Evolutionary conservation across 2,329 filamentous ascomycete genomes (phyloP).

Genomic region (Graphiopsis chlorocephala): DNA sequence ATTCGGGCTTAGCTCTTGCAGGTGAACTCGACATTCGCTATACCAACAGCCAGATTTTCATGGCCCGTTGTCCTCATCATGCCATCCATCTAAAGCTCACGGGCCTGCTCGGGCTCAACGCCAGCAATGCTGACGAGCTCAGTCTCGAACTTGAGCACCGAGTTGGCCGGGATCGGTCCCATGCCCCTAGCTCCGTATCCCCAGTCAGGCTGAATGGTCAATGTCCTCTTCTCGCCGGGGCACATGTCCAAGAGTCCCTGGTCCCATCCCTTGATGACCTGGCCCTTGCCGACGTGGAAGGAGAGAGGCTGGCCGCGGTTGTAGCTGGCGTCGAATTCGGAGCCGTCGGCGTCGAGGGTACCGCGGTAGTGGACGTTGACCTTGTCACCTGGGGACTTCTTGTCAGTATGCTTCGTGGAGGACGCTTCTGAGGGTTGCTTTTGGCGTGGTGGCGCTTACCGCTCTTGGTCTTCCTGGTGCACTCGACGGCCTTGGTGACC

Average conservation of each 20-base stretch:
- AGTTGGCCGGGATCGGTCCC: constrained; percentile 72
- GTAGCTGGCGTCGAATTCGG: constrained; percentile 81
- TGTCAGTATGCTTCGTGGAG: constrained; percentile 11
- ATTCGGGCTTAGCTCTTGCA: not conserved
- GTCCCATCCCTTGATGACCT: constrained; percentile 95
- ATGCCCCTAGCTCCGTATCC: constrained; percentile 75
- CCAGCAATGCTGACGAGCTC: constrained; percentile 82
- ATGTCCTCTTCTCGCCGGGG: constrained; percentile 81
- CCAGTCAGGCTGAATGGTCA: constrained; percentile 84
- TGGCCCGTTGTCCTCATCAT: not conserved
- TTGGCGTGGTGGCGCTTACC: not conserved
- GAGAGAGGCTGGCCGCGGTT: constrained; percentile 71
- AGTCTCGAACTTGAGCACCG: constrained; percentile 88
- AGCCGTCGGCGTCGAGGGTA: constrained; percentile 56
- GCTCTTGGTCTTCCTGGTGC: constrained; percentile 38
- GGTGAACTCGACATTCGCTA: not conserved
- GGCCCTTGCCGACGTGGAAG: constrained; percentile 75
- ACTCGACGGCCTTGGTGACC: constrained; percentile 69
- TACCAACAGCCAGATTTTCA: not conserved
- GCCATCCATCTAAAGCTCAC: constrained; percentile 9
- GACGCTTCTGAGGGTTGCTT: not conserved
- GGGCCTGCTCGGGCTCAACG: constrained; percentile 42
- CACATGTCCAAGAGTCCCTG: constrained; percentile 90
- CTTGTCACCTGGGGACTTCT: constrained; percentile 39
- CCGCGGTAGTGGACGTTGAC: constrained; percentile 52